Conservation (phyloP, 495 filamentous ascomycete genomes). For the Trichocladium antarcticum region DNA sequence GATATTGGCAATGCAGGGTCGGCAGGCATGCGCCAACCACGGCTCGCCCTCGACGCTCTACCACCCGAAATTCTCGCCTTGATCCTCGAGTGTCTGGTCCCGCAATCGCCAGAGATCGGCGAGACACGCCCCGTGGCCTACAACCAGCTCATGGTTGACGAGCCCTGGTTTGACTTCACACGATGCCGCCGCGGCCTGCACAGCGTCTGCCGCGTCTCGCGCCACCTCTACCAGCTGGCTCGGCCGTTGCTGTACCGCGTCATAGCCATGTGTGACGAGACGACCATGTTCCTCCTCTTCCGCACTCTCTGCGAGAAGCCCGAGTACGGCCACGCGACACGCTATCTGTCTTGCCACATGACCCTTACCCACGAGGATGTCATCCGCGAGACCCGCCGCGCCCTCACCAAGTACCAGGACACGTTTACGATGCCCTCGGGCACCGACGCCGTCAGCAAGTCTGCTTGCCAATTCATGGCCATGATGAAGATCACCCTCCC, state of each 20-base stretch:
- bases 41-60: slow-evolving; percentile 8
- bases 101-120: slow-evolving; percentile 20
- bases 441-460: background rate
- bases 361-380: slow-evolving; percentile 18
- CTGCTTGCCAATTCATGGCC: background rate
- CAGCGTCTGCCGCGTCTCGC: slow-evolving; percentile 19
- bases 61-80: slow-evolving; percentile 19
- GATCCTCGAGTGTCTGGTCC: slow-evolving; percentile 20
- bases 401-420: slow-evolving; percentile 4
- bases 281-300: slow-evolving; percentile 18
- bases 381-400: slow-evolving; percentile 17
- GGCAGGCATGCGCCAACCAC: background rate
- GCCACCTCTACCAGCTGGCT: slow-evolving; percentile 12
- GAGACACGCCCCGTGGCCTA: slow-evolving; percentile 25
- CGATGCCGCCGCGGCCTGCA: slow-evolving; percentile 21
- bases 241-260: slow-evolving; percentile 21
- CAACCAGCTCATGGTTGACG: slow-evolving; percentile 20
- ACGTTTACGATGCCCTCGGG: slow-evolving; percentile 2
- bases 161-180: slow-evolving; percentile 26
- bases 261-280: slow-evolving; percentile 17
- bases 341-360: slow-evolving; percentile 23
- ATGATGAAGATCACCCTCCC: background rate
- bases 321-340: slow-evolving; percentile 14
- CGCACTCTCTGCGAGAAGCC: slow-evolving; percentile 21
- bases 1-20: no score